Evolutionary conservation across 805 yeast genomes (phyloP), one percentile per base, ranked within the genome.

Genomic region (Candida insectorum): DNA sequence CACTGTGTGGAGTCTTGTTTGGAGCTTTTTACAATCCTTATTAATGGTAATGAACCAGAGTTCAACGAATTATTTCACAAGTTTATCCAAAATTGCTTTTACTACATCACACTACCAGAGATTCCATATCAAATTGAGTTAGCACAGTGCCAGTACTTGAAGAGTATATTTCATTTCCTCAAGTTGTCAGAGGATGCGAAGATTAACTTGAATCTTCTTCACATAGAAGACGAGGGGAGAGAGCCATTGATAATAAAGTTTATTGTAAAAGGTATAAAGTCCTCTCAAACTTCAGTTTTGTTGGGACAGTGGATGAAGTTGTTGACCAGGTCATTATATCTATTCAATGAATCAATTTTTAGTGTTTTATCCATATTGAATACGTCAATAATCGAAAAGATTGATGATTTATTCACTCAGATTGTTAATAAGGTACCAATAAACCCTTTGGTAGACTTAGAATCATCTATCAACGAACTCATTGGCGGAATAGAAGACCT

Each of bases 401-500:
- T 73, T 13, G 50, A 52, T 4, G 34, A 23, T 1, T 52, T 57
- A 7, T 71, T 72, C 40, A 39, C 44, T 1, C 42, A 41, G 6
- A 42, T 65, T 7, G 47, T 51, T 17, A 48, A 46, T 25, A 37
- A 43, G 7, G 29, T 36, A 3, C 34, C 20, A 5, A 11, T 46
- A 14, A 39, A 40, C 11, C 41, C 41, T 2, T 36, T 47, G 8
- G 41, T 44, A 9, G 60, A 62, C 31, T 67, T 73, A 5, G 77
- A 73, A 8, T 49, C 65, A 1, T 55, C 54, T 58, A 67, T 49
- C 59, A 72, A 38, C 57, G 37, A 34, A 16, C 76, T 41, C 50
- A 75, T 31, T 51, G 70, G 70, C 10, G 89, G 91, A 0, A 50
- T 86, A 16, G 89, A 86, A 47, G 82, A 79, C 32, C 55, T 87